A percentile compares a stretch with the other conserved stretches of the same genome.
These are phyloP conservation scores for Rugonectria rugulosa DNA, from an alignment of 2,329 filamentous ascomycete species.

Conservation along the genomic window DNA sequence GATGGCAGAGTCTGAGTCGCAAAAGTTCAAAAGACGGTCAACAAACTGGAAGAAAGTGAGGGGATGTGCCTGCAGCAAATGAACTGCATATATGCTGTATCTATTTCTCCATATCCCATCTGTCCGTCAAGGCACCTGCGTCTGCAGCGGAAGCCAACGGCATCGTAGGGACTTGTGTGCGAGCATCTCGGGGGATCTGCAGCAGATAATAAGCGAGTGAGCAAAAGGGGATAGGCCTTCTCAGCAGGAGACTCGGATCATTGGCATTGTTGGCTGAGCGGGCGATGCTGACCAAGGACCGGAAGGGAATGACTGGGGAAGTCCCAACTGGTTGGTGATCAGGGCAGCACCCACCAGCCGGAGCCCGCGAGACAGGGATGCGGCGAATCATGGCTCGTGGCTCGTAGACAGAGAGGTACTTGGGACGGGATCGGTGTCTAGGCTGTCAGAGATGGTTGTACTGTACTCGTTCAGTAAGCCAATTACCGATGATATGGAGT, in stretches of 20 bases:
- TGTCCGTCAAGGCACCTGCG: not conserved
- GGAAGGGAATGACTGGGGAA: not conserved
- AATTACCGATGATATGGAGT: too few species aligned
- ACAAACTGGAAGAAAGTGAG: not conserved
- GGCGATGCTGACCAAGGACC: not conserved
- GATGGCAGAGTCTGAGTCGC: too few species aligned
- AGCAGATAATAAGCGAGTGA: not conserved
- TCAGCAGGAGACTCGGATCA: not conserved
- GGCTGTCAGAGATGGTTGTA: too few species aligned
- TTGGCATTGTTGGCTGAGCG: not conserved
- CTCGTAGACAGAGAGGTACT: too few species aligned
- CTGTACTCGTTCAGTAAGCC: too few species aligned
- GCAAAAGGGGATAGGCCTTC: not conserved
- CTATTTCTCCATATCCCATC: not conserved
- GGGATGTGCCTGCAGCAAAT: not conserved
- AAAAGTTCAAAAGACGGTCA: not conserved
- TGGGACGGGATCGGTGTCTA: too few species aligned
- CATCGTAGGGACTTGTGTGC: not conserved
- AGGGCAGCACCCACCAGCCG: not conserved
- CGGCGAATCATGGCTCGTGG: not conserved
- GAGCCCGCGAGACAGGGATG: not conserved
- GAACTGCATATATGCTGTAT: not conserved
- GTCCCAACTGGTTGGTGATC: not conserved
- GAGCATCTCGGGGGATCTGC: not conserved
- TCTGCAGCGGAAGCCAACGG: slow-evolving; percentile 1